Conservation (phyloP, 148 eudicot species). For the Vaccinium vitisidaea region DNA sequence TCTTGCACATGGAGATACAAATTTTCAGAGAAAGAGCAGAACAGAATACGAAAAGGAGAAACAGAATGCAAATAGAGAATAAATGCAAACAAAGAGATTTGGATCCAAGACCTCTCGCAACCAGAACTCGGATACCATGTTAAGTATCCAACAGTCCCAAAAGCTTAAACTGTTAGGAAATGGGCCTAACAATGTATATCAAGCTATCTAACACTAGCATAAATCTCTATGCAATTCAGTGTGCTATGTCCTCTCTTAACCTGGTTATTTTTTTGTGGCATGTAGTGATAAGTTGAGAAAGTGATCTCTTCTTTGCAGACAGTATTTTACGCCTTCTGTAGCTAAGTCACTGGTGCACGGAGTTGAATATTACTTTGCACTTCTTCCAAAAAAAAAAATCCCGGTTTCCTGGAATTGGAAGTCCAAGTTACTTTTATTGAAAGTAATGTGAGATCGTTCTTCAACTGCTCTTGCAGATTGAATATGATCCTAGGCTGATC, state of each 20-base stretch:
- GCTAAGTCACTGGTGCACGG: neutral
- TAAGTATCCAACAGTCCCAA: too few species aligned
- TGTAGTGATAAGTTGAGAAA: neutral
- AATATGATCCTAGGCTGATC: conserved; percentile 74
- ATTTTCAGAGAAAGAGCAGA: too few species aligned
- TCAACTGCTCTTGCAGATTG: conserved; percentile 49
- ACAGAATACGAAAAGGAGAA: too few species aligned
- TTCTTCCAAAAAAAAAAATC: too few species aligned
- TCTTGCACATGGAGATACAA: too few species aligned
- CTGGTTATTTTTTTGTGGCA: neutral
- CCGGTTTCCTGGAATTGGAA: neutral
- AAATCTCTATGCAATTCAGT: neutral
- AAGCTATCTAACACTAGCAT: too few species aligned
- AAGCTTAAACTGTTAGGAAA: too few species aligned
- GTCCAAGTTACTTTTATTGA: neutral
- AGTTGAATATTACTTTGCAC: conserved; percentile 2
- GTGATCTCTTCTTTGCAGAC: neutral
- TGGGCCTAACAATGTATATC: too few species aligned
- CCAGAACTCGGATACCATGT: too few species aligned
- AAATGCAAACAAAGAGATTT: too few species aligned
- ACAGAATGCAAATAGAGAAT: too few species aligned
- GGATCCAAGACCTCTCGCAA: too few species aligned
- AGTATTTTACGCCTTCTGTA: neutral
- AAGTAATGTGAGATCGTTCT: conserved; percentile 5
- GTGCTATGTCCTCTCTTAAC: neutral